Percentiles rank a stretch among this genome's conserved stretches.
These are phyloP conservation scores for Colletotrichum sublineola DNA, from an alignment of 2,329 filamentous ascomycete genomes.

Conservation along the genomic window DNA sequence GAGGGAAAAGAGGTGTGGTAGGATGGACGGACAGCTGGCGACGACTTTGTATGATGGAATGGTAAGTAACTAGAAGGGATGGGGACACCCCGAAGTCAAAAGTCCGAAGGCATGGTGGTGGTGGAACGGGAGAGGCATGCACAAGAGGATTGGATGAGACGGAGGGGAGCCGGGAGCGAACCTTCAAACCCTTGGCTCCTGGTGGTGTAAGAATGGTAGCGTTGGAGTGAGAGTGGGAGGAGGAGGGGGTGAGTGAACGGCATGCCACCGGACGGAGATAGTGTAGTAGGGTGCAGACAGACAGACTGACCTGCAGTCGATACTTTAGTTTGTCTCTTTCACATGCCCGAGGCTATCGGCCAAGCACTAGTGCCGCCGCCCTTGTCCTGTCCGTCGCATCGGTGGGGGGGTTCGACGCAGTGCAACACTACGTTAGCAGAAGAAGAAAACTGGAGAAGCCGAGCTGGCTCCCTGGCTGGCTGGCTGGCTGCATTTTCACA, in stretches of 20 bases:
- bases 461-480: constrained; percentile 4
- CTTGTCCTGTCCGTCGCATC: constrained; percentile 33
- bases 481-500: constrained; percentile 29
- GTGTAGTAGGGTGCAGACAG: constrained; percentile 2
- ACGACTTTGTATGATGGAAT: constrained; percentile 37
- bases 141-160: constrained; percentile 41
- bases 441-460: constrained; percentile 37
- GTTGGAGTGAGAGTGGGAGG: background rate
- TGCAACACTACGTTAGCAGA: constrained; percentile 34
- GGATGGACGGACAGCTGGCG: constrained; percentile 27
- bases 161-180: constrained; percentile 42
- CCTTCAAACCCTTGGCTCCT: constrained; percentile 36
- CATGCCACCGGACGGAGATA: constrained; percentile 12
- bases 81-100: constrained; percentile 36
- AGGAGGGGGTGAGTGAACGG: constrained; percentile 15
- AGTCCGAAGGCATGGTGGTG: constrained; percentile 30
- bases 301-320: background rate
- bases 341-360: constrained; percentile 39
- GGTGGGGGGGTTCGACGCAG: constrained; percentile 40
- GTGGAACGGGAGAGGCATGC: constrained; percentile 38
- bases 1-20: background rate
- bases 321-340: constrained; percentile 37
- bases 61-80: constrained; percentile 27
- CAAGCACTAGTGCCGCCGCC: constrained; percentile 29
- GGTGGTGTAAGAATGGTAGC: constrained; percentile 28